These are phyloP conservation scores for Glarea lozoyensis DNA, from an alignment of 495 filamentous ascomycete species.

Conservation along the genomic window DNA sequence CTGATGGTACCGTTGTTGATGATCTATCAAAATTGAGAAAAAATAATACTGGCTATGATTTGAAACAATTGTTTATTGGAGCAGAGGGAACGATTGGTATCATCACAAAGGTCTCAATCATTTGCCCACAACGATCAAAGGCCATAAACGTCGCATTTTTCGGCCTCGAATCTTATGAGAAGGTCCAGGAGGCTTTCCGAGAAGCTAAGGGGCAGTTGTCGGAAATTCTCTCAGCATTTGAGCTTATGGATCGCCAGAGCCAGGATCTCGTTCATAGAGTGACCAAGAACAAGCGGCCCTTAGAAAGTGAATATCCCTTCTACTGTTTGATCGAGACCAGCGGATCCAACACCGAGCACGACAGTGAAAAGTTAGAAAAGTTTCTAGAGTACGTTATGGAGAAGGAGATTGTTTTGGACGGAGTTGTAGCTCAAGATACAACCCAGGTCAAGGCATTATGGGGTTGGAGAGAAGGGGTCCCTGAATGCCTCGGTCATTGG, in stretches of 20 bases:
- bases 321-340: constrained; percentile 96
- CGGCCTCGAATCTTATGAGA: constrained; percentile 75
- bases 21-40: constrained; percentile 82
- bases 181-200: constrained; percentile 71
- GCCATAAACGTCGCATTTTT: constrained; percentile 89
- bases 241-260: constrained; percentile 83
- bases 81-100: constrained; percentile 91
- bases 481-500: constrained; percentile 80
- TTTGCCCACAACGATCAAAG: constrained; percentile 76
- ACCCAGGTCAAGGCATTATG: constrained; percentile 80
- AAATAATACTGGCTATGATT: constrained; percentile 96
- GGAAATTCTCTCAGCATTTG: constrained; percentile 94
- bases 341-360: constrained; percentile 88
- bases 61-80: constrained; percentile 97
- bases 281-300: constrained; percentile 65
- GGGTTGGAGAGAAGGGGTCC: constrained; percentile 88
- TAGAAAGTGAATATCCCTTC: constrained; percentile 80
- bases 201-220: constrained; percentile 83
- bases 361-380: constrained; percentile 70
- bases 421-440: constrained; percentile 84
- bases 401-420: constrained; percentile 74
- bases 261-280: constrained; percentile 68
- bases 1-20: constrained; percentile 85
- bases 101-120: constrained; percentile 80
- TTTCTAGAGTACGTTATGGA: constrained; percentile 91